A percentile compares a stretch with the other conserved stretches of the same genome.
Evolutionary conservation across 2,329 filamentous ascomycete species (phyloP).

Genomic region (Colletotrichum echinochloae): DNA sequence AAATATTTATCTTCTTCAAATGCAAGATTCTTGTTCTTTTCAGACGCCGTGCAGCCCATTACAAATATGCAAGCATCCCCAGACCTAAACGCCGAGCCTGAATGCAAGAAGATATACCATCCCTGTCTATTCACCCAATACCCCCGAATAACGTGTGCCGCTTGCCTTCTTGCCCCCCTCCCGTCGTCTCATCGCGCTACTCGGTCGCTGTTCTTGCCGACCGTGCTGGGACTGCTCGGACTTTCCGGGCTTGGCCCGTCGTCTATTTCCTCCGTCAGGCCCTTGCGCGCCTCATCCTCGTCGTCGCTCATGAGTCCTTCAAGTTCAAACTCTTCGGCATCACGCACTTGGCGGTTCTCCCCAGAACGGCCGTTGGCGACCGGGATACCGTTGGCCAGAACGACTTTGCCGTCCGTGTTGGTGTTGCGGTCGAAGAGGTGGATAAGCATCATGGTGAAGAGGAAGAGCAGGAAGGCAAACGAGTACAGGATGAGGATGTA

Average conservation of each 20-base stretch:
- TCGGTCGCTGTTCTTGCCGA: constrained; percentile 60
- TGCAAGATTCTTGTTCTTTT: constrained; percentile 22
- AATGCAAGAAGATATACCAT: constrained; percentile 29
- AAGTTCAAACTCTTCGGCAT: constrained; percentile 89
- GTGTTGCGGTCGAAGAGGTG: constrained; percentile 79
- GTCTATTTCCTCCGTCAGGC: constrained; percentile 80
- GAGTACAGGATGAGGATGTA: constrained; percentile 95
- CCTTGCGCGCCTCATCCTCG: constrained; percentile 66
- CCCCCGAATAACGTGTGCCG: not conserved
- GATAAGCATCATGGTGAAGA: constrained; percentile 90
- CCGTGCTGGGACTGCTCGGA: constrained; percentile 54
- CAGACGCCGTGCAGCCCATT: constrained; percentile 30
- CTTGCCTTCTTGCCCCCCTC: not conserved
- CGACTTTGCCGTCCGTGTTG: constrained; percentile 54
- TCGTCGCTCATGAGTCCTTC: constrained; percentile 87
- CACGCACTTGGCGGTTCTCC: constrained; percentile 71
- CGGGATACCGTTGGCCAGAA: constrained; percentile 52
- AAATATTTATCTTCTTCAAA: not conserved
- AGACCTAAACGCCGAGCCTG: constrained; percentile 33
- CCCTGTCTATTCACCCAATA: constrained; percentile 31
- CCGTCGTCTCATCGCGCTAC: constrained; percentile 42
- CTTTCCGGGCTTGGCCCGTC: constrained; percentile 55
- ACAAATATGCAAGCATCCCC: constrained; percentile 18
- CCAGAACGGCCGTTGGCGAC: constrained; percentile 50
- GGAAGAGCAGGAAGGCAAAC: constrained; percentile 88